Evolutionary conservation across 2,329 filamentous ascomycete genomes (phyloP), one percentile per base, ranked within the genome.

Genomic region (Claviceps sorghi): DNA sequence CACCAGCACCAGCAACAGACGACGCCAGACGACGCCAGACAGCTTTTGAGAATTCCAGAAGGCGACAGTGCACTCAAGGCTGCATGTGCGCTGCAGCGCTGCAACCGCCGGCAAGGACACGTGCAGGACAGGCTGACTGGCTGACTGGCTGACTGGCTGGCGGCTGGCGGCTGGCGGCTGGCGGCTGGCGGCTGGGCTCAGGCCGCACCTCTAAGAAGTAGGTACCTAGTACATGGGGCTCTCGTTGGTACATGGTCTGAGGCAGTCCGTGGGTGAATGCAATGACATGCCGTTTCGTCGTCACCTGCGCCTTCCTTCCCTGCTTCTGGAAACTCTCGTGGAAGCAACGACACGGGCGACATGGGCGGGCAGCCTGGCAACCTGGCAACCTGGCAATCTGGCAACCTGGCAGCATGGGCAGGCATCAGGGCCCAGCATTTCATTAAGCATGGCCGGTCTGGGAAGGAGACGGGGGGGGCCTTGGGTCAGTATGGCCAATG

Each of bases 11-110:
- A 26, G 26, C 3, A 5, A 26, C 26, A 26, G 26, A 26, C 26
- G 3, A 26, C 26, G 26, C 26, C 26, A 26, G 26, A 26, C 26
- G 3, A 26, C 26, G 26, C 26, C 26, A 5, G 26, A 26, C 26
- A 26, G 26, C 26, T 22, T 22, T 30, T 13, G n/a, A 32, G 48
- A 50, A 29, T 52, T 52, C 50, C 50, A 52, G 50, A 52, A 52
- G 50, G 29, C 44, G 44, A 46, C 49, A 45, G 26, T 51, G 49
- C 49, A 40, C 41, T 40, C n/a, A n/a, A n/a, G n/a, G 19, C 32
- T 51, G 50, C 50, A 22, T 43, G 30, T 32, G 36, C 30, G 44
- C 41, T 42, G 42, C 49, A 43, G 48, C 48, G 13, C 49, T 51
- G 42, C 41, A 30, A 26, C 38, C 11, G 36, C 8, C 34, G 40